Base-by-base conservation (phyloP, 2,329 filamentous ascomycete genomes). In the Talaromyces sp. region DNA sequence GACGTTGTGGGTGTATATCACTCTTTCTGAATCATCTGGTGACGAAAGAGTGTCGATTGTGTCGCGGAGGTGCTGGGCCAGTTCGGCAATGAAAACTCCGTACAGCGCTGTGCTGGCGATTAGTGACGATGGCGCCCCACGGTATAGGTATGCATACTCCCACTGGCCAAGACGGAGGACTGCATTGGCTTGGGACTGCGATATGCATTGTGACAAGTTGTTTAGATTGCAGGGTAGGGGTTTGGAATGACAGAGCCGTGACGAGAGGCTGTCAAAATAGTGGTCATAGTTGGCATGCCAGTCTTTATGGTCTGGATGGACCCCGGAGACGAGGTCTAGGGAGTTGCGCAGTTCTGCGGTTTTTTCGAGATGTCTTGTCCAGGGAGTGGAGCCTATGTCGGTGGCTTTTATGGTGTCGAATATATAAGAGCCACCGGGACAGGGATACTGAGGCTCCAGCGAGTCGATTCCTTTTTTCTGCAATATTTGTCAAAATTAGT, bases 191-290 rank as follows among this genome's bases (percentile, higher is more conserved):
- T 86, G 77, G 0, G 76, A 72, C 66, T 86, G 85, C 2, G 82
- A 82, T 46, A 93, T 77, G 69, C 90, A 93, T 0, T 77, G 74
- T 0, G 75, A 65, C 0, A 73, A 76, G 53, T 67, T 64, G 19
- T 80, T 73, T 7, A 82, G 72, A 63, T 82, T 84, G 75, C 90
- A 93, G 0, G 90, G 90, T 0, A 93, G 77, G 0, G 89, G 84
- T 68, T 89, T 90, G 19, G 74, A 77, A 69, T 95, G 90, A 71
- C 90, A 95, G 70, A 91, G 87, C 0, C 90, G 82, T 0, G 90
- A 87, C 0, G 89, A 91, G 1, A 95, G 81, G 68, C 92, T 95
- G 71, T 95, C 91, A 68, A 87, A 95, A 77, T 95, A 95, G 73
- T 92, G 90, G 69, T 95, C 91, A 67, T 89, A 87, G 64, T 67